Conservation (phyloP, 192 early-diverging fungal genomes). For the Rhizophagus prolifer region DNA sequence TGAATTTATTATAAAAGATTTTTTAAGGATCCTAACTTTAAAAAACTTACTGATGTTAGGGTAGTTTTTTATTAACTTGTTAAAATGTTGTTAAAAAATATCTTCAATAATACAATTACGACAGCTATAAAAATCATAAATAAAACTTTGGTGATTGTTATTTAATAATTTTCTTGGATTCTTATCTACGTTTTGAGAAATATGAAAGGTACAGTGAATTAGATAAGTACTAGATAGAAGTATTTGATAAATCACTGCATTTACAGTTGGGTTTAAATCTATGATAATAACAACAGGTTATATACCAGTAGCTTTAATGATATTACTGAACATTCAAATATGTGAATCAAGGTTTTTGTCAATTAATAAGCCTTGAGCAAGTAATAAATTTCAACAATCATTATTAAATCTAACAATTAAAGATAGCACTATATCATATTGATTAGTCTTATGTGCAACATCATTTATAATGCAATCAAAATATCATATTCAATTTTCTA, state of each 20-base stretch:
- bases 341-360: slow-evolving; percentile 8
- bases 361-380: not conserved
- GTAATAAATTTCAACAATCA: not conserved
- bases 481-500: slow-evolving; percentile 8
- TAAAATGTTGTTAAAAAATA: not conserved
- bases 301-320: no score
- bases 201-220: not conserved
- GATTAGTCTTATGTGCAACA: not conserved
- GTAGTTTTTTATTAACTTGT: not conserved
- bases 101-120: not conserved
- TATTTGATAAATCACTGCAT: not conserved
- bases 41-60: no score
- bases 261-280: not conserved
- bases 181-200: no score
- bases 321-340: not conserved
- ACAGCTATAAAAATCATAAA: slow-evolving; percentile 3
- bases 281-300: not conserved
- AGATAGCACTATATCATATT: not conserved
- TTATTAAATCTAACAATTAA: slow-evolving; percentile 15
- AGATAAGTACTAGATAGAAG: not conserved
- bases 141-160: not conserved
- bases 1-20: no score
- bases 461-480: slow-evolving; percentile 10
- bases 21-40: no score
- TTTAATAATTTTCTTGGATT: not conserved